Evolutionary conservation across 495 filamentous ascomycete genomes (phyloP), one percentile per base, ranked within the genome.

Genomic region (Xylaria castorea): DNA sequence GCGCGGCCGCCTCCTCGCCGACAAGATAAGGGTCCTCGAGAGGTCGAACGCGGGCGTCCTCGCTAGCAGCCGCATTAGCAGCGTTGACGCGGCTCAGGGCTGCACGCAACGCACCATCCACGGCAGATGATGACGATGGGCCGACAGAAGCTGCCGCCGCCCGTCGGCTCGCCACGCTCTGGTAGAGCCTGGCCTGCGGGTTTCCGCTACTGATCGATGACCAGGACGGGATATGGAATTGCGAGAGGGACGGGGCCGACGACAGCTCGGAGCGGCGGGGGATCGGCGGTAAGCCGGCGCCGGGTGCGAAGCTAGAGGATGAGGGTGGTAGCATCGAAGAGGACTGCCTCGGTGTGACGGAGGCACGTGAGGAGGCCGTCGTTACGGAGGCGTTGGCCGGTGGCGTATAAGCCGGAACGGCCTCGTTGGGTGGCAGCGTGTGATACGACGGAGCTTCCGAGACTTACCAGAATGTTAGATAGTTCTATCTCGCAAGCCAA

Each of bases 1-100:
- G 70, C 25, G 79, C 78, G 25, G 87, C 86, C 14, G 83, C 86
- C 71, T 82, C 80, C 78, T 89, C 86, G 42, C 87, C 87, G 0
- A 87, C 87, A 8, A 88, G 80, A 27, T 85, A 80, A 8, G 85
- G 87, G 72, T 88, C 86, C 75, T 88, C 86, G 30, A 85, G 81
- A 32, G 84, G 85, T n/a, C 84, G 76, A 16, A 82, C 62, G 25
- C 75, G 71, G 51, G 74, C 60, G 68, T 71, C 75, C 62, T 63
- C 70, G 51, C 62, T 58, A 71, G 70, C 36, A 57, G 50, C 61
- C 4, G 38, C 66, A 36, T 74, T 73, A 30, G 61, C 69, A 4
- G 76, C 72, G 2, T 73, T 57, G 34, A 78, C 65, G 61, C 77
- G 77, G 14, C 73, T 72, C 36, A 79, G 22, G 1, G 74, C 77